Percentiles rank a stretch among this genome's conserved stretches.
Conservation (phyloP, 257 asterid genomes). For the Forsythia viridissima region DNA sequence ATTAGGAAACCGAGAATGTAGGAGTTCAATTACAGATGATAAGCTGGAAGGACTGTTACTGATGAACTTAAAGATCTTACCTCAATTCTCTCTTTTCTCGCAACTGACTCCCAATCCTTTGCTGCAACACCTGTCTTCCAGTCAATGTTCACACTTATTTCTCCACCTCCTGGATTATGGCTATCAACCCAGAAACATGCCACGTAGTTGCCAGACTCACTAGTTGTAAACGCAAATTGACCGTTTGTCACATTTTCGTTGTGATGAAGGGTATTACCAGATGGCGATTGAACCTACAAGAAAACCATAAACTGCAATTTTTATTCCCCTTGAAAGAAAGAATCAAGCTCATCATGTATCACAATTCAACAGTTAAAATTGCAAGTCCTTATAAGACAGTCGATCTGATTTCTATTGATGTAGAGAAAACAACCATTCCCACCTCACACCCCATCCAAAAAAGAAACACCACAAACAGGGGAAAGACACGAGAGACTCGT, state of each 20-base stretch:
- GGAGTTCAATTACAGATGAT: background rate
- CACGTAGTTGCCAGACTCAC: constrained; percentile 51
- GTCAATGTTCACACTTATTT: constrained; percentile 47
- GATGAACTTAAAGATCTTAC: constrained; percentile 27
- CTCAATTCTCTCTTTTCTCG: constrained; percentile 56
- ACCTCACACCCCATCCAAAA: background rate
- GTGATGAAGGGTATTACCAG: constrained; percentile 48
- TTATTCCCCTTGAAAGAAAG: background rate
- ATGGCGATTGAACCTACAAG: constrained; percentile 57
- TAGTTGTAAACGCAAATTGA: constrained; percentile 55
- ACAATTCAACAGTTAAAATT: background rate
- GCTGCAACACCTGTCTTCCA: constrained; percentile 61
- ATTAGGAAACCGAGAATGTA: background rate
- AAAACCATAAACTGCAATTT: constrained; percentile 13
- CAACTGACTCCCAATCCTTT: constrained; percentile 61
- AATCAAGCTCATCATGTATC: background rate
- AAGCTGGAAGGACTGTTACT: background rate
- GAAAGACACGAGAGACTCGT: background rate
- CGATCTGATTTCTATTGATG: background rate
- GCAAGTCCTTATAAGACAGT: background rate
- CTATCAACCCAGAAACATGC: constrained; percentile 55
- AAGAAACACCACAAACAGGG: background rate
- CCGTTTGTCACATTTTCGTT: constrained; percentile 44
- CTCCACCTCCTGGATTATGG: constrained; percentile 25
- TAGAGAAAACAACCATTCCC: background rate